These are phyloP conservation scores for Suillus brevipes DNA, from an alignment of 768 basidiomycete species.

Conservation along the genomic window DNA sequence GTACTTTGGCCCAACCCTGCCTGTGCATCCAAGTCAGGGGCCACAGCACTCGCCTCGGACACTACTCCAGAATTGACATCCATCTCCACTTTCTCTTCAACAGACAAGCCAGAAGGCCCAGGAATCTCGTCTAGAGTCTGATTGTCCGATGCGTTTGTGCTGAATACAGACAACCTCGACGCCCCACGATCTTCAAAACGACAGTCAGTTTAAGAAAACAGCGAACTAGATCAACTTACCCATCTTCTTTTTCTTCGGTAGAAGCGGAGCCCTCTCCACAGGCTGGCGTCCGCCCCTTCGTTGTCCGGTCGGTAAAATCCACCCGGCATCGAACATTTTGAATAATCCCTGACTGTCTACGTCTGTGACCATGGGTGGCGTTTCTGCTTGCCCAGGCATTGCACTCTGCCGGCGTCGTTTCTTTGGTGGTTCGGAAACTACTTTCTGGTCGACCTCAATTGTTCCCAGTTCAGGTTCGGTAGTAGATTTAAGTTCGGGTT, in stretches of 20 bases:
- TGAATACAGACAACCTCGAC: constrained; percentile 48
- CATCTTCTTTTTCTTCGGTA: constrained; percentile 56
- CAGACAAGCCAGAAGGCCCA: constrained; percentile 25
- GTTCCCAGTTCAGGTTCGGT: constrained; percentile 13
- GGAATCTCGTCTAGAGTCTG: constrained; percentile 33
- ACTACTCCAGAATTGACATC: constrained; percentile 4
- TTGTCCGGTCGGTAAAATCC: constrained; percentile 80
- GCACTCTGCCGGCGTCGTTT: constrained; percentile 16
- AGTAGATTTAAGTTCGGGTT: constrained; percentile 13
- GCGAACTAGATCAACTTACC: not conserved
- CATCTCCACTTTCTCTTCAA: constrained; percentile 19
- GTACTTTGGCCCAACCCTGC: not conserved
- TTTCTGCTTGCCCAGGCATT: constrained; percentile 34
- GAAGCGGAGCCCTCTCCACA: constrained; percentile 44
- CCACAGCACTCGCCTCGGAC: not conserved
- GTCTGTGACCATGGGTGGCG: constrained; percentile 63
- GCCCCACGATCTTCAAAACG: constrained; percentile 33
- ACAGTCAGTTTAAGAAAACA: constrained; percentile 1
- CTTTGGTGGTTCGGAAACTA: constrained; percentile 14
- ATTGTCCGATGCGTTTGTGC: constrained; percentile 48
- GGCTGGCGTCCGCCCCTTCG: constrained; percentile 59
- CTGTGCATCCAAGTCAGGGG: no score
- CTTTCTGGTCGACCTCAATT: constrained; percentile 29
- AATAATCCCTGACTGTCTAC: constrained; percentile 76
- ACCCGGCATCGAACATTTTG: constrained; percentile 80